Conservation (phyloP, 371 early-diverging fungal genomes). For the Rhizopus microsporus region DNA sequence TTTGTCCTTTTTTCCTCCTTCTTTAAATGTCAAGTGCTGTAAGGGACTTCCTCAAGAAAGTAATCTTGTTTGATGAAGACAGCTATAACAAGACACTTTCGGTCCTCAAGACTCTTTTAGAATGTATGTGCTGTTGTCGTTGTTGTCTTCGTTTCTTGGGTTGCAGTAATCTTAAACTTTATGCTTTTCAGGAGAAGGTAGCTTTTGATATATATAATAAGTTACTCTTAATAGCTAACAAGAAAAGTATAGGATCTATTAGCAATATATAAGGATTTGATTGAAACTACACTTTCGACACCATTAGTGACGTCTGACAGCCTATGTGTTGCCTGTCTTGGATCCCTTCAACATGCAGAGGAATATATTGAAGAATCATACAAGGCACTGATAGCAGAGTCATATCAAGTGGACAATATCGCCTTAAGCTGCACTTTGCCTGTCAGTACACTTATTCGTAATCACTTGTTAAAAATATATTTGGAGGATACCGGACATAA, state of each 20-base stretch:
- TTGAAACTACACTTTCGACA: neutral
- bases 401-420: slow-evolving; percentile 38
- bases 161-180: slow-evolving; percentile 24
- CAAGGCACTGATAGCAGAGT: slow-evolving; percentile 31
- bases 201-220: neutral
- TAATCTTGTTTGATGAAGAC: neutral
- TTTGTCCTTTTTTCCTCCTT: neutral
- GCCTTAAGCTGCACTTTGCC: slow-evolving; percentile 57
- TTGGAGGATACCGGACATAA: neutral
- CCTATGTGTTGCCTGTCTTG: slow-evolving; percentile 52
- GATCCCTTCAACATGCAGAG: slow-evolving; percentile 46
- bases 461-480: slow-evolving; percentile 48
- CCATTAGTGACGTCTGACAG: neutral
- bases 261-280: slow-evolving; percentile 5
- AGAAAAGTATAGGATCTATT: slow-evolving; percentile 21
- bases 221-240: neutral
- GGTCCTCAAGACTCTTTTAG: slow-evolving; percentile 20
- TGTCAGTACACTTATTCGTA: slow-evolving; percentile 49
- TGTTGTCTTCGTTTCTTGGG: slow-evolving; percentile 42
- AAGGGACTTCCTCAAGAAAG: neutral
- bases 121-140: slow-evolving; percentile 33
- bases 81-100: neutral
- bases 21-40: neutral
- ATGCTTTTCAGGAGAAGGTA: slow-evolving; percentile 29
- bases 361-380: slow-evolving; percentile 33